Evolutionary conservation across 2,329 filamentous ascomycete genomes (phyloP), one percentile per base, ranked within the genome.

Genomic region (Phialemoniopsis sp.): DNA sequence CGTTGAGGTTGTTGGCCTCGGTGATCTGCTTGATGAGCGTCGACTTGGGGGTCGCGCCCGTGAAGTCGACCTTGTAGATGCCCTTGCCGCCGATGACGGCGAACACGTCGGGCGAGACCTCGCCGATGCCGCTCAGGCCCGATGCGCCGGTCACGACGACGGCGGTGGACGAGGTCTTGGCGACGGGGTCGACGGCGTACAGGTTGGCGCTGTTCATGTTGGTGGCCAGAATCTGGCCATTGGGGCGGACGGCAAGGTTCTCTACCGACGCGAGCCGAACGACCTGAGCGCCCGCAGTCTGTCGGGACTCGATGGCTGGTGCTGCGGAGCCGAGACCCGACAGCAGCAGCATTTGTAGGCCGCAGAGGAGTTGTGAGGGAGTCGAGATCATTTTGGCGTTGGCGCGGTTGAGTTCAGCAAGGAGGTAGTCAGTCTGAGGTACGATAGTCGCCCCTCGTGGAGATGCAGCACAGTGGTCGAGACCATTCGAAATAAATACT

Each of bases 181-280:
- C 42, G 0, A 45, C 38, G 1, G 53, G 46, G 48, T 59, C 52
- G 32, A 60, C 39, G 26, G 45, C 34, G 42, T 54, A 57, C 34
- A 60, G 47, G 33, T 51, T 53, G 13, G 56, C 50, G n/a, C 47
- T 48, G 48, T 60, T 57, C 54, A 59, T 57, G 48, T 56, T 57
- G 37, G 56, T 60, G 13, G 53, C 56, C 12, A 61, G 50, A 30
- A 61, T 49, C 32, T 51, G 46, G 19, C 57, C 58, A 37, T 58
- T 54, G 37, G 52, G 37, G 17, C 55, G 56, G 10, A 56, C 51
- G 6, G 57, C 57, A 10, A 59, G 29, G 40, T 57, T 58, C 41
- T 60, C 55, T 39, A 59, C 42, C 7, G 52, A 57, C 31, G 41
- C 36, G 32, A 58, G 46, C 7, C 41, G 44, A 32, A 55, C 51